These are phyloP conservation scores for Ustilago curta DNA, from an alignment of 1,284 basidiomycete genomes.

Conservation along the genomic window DNA sequence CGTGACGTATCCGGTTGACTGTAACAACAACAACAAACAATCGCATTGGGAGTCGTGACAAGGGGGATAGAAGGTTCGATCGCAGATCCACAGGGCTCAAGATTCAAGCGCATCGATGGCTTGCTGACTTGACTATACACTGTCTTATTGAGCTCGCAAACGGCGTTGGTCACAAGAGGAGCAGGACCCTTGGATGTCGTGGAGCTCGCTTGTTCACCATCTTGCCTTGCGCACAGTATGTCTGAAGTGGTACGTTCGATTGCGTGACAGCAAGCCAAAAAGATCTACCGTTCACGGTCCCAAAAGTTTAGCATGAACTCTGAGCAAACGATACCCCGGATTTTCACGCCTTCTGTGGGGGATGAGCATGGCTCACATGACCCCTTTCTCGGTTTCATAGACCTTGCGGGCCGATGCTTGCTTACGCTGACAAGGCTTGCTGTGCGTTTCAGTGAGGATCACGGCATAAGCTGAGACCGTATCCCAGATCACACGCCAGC, in stretches of 20 bases:
- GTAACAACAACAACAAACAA: not conserved
- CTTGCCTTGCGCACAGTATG: not conserved
- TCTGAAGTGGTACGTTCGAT: not conserved
- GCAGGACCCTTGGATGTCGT: not conserved
- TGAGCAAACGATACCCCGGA: constrained; percentile 3
- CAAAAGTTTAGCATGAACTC: not conserved
- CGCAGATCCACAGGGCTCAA: not conserved
- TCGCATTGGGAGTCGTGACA: not conserved
- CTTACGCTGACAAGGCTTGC: constrained; percentile 9
- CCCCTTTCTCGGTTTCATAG: not conserved
- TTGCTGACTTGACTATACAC: too few relatives aligned
- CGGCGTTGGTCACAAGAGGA: not conserved
- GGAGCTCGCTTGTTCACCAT: not conserved
- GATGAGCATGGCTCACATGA: not conserved
- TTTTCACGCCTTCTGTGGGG: not conserved
- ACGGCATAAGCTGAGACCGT: not conserved
- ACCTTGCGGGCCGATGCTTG: not conserved
- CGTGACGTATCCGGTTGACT: too few relatives aligned
- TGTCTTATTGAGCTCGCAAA: too few relatives aligned
- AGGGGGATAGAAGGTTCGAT: constrained; percentile 1
- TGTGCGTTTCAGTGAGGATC: constrained; percentile 2
- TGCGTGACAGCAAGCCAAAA: not conserved
- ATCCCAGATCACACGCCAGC: not conserved
- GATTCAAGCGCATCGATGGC: not conserved
- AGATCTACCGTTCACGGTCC: not conserved